Evolutionary conservation across 345 rosid species (phyloP).

Genomic region (Hibiscus trionum): DNA sequence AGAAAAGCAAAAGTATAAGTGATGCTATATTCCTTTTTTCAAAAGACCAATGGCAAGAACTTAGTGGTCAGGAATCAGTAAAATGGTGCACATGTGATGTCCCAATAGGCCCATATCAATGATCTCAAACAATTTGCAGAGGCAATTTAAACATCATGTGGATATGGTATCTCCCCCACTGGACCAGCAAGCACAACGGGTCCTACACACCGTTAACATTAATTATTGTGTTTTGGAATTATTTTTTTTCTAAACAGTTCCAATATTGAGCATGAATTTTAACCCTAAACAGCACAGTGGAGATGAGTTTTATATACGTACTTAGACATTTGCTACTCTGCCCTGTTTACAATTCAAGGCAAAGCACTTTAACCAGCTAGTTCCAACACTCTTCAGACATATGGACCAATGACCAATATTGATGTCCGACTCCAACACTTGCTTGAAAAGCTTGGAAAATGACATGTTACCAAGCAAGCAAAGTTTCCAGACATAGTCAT

Average conservation of each 20-base stretch:
- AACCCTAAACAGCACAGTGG: no score
- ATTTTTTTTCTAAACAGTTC: no score
- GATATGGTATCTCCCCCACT: background rate
- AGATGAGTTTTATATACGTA: no score
- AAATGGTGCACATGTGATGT: constrained; percentile 10
- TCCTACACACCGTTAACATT: background rate
- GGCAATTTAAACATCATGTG: background rate
- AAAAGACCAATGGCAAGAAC: background rate
- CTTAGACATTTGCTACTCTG: background rate
- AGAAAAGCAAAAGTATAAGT: background rate
- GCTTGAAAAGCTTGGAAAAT: constrained; percentile 1
- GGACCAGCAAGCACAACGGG: background rate
- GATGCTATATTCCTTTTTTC: background rate
- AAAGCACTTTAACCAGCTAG: background rate
- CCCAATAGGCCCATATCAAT: background rate
- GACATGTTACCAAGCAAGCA: constrained; percentile 9
- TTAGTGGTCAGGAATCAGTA: background rate
- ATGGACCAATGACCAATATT: background rate
- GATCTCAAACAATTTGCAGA: background rate
- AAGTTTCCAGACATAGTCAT: constrained; percentile 4
- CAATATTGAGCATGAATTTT: no score
- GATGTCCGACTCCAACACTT: no score
- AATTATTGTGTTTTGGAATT: no score
- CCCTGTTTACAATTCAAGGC: background rate
- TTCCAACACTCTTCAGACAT: background rate